phyloP scores from a whole-genome alignment of 1,284 basidiomycete genomes.

The Pseudozyma pruni region DNA sequence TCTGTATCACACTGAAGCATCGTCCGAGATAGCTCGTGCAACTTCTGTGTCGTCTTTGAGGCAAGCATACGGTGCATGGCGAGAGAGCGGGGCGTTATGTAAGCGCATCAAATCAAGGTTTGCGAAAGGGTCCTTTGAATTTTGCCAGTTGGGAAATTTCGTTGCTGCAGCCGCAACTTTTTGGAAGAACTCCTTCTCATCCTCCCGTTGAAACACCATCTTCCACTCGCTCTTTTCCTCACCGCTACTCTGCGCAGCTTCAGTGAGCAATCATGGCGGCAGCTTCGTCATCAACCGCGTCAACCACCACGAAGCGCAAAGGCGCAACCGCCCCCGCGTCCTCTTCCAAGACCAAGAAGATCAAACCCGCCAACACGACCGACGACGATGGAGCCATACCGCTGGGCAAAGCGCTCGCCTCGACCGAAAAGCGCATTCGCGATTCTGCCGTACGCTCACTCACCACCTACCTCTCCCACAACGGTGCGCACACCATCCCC shows the following conservation, averaged over 20 bases:
- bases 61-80: too few relatives aligned
- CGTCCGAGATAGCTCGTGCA: too few relatives aligned
- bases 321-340: background rate
- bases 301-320: slow-evolving; percentile 26
- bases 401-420: slow-evolving; percentile 57
- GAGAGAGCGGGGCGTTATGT: slow-evolving; percentile 26
- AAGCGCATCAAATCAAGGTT: slow-evolving; percentile 14
- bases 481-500: slow-evolving; percentile 70
- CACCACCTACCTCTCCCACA: slow-evolving; percentile 72
- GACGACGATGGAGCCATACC: slow-evolving; percentile 40
- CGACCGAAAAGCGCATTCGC: slow-evolving; percentile 74
- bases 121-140: slow-evolving; percentile 18
- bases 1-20: too few relatives aligned
- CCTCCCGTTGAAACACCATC: too few relatives aligned
- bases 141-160: slow-evolving; percentile 19
- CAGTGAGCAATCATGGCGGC: background rate
- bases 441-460: slow-evolving; percentile 87
- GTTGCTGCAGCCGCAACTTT: background rate
- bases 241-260: background rate
- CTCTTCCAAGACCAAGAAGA: slow-evolving; percentile 9
- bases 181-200: too few relatives aligned
- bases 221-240: background rate
- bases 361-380: slow-evolving; percentile 1
- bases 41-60: too few relatives aligned
- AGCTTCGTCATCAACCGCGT: slow-evolving; percentile 8